phyloP scores from a whole-genome alignment of 352 stramenopile genomes.

The Phytophthora citricola region DNA sequence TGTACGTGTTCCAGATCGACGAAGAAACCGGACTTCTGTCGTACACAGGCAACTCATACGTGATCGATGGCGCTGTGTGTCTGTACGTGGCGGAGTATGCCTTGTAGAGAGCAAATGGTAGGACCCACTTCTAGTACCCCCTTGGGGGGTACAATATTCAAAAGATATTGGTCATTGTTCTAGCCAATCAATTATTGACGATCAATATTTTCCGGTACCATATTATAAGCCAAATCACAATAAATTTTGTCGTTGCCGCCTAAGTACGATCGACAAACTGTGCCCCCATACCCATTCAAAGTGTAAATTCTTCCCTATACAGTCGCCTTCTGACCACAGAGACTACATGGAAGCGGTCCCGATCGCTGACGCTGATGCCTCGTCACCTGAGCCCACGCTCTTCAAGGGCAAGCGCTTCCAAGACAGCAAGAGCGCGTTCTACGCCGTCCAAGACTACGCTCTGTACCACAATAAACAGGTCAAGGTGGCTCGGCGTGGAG shows the following conservation, averaged over 20 bases:
- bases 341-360: slow-evolving; percentile 1
- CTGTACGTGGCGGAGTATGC: slow-evolving; percentile 28
- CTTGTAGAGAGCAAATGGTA: too few species aligned
- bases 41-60: slow-evolving; percentile 41
- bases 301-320: not conserved
- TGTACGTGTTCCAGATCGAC: slow-evolving; percentile 56
- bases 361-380: not conserved
- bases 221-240: too few species aligned
- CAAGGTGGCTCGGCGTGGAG: slow-evolving; percentile 56
- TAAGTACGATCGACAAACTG: slow-evolving; percentile 14
- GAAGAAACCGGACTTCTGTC: slow-evolving; percentile 21
- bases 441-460: slow-evolving; percentile 71
- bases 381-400: slow-evolving; percentile 30
- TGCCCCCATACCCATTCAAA: slow-evolving; percentile 5
- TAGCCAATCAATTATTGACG: too few species aligned
- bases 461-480: slow-evolving; percentile 66
- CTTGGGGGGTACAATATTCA: too few species aligned
- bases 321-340: slow-evolving; percentile 10
- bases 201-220: too few species aligned
- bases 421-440: slow-evolving; percentile 55
- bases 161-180: too few species aligned
- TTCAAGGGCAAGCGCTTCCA: slow-evolving; percentile 53
- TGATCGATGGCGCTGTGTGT: slow-evolving; percentile 36
- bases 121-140: too few species aligned
- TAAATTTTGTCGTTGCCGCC: too few species aligned